Evolutionary conservation across 2,329 filamentous ascomycete species (phyloP).

Genomic region (Cladorrhinum sp.): DNA sequence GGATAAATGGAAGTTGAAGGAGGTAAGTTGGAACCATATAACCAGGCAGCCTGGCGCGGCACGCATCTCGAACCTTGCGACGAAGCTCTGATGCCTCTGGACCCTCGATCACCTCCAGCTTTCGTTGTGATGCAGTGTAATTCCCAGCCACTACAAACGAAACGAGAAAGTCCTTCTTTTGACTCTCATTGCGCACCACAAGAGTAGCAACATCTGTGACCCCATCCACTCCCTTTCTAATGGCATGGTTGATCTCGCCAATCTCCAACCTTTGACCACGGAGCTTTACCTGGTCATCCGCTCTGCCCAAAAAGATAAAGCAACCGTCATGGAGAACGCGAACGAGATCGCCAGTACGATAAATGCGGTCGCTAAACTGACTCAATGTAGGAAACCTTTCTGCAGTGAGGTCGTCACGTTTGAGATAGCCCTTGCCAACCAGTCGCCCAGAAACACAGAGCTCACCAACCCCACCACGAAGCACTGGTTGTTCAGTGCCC

Average conservation of each 20-base stretch:
- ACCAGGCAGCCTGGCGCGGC: constrained; percentile 64
- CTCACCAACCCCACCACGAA: constrained; percentile 79
- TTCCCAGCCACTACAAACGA: constrained; percentile 59
- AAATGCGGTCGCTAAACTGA: constrained; percentile 60
- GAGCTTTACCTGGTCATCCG: constrained; percentile 89
- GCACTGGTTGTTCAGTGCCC: constrained; percentile 65
- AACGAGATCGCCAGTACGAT: constrained; percentile 86
- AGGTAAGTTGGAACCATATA: constrained; percentile 94
- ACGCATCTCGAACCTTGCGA: constrained; percentile 55
- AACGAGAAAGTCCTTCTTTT: constrained; percentile 79
- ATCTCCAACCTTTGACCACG: constrained; percentile 86
- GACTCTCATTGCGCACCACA: constrained; percentile 66
- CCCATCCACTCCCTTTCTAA: constrained; percentile 56
- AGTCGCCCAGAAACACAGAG: constrained; percentile 83
- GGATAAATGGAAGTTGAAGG: constrained; percentile 66
- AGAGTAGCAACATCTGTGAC: constrained; percentile 73
- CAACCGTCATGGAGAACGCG: constrained; percentile 74
- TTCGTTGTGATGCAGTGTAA: neutral
- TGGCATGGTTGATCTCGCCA: constrained; percentile 84
- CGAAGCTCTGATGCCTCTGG: constrained; percentile 40
- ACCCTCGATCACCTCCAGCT: constrained; percentile 31
- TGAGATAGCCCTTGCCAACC: constrained; percentile 86
- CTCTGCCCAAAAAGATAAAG: constrained; percentile 83
- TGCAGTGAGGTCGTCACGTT: constrained; percentile 70
- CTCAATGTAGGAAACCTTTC: constrained; percentile 70